phyloP scores from a whole-genome alignment of 768 basidiomycete species.

The Kwoniella shandongensis region DNA sequence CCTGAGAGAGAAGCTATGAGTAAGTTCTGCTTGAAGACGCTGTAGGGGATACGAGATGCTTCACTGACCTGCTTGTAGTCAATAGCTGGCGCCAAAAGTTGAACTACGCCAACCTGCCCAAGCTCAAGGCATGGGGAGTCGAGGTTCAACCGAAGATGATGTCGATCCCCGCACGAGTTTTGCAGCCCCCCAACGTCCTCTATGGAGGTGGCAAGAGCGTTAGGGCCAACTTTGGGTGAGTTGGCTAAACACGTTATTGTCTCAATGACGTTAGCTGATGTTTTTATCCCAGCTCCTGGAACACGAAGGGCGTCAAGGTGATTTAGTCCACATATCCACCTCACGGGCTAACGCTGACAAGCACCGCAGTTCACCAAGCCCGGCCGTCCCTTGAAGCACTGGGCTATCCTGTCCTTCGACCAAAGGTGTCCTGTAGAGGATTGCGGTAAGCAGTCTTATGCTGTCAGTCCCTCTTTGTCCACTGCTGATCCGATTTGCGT shows the following conservation, averaged over 20 bases:
- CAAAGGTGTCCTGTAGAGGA: constrained; percentile 13
- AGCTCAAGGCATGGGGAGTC: constrained; percentile 51
- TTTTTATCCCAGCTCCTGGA: constrained; percentile 38
- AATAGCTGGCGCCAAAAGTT: constrained; percentile 45
- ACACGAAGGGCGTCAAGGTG: constrained; percentile 43
- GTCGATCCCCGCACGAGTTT: constrained; percentile 44
- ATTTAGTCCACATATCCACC: background rate
- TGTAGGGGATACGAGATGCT: too few species aligned
- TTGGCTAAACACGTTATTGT: background rate
- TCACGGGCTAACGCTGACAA: background rate
- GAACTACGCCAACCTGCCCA: constrained; percentile 41
- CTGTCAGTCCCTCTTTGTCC: background rate
- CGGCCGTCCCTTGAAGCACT: constrained; percentile 34
- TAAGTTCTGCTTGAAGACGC: constrained; percentile 11
- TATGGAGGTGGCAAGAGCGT: constrained; percentile 42
- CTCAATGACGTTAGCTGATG: background rate
- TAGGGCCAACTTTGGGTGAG: constrained; percentile 34
- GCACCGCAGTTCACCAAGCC: constrained; percentile 25
- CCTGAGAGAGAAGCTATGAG: constrained; percentile 39
- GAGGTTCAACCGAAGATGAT: constrained; percentile 40
- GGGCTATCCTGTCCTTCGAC: constrained; percentile 47
- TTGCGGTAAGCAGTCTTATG: constrained; percentile 34
- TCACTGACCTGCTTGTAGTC: constrained; percentile 27
- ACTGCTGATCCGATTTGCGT: background rate
- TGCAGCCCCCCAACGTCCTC: constrained; percentile 38